A percentile compares a stretch with the other conserved stretches of the same genome.
Conservation (phyloP, 2,329 filamentous ascomycete genomes). For the Daldinia eschscholtzii region DNA sequence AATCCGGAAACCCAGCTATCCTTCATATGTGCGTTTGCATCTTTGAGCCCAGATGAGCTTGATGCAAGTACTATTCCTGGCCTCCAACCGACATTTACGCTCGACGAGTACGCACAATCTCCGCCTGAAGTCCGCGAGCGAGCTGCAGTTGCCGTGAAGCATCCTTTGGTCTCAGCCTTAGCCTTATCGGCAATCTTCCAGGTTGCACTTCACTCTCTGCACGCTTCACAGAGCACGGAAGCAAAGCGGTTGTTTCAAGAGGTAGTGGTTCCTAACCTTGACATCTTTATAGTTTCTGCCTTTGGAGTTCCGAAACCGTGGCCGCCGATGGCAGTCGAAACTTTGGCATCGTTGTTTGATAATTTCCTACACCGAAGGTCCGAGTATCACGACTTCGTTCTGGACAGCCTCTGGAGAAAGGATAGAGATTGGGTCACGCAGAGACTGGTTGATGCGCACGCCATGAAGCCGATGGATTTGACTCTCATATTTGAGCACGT, state of each 20-base stretch:
- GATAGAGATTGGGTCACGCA: conserved; percentile 88
- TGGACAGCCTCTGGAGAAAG: conserved; percentile 92
- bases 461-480: conserved; percentile 75
- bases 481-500: conserved; percentile 83
- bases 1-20: conserved; percentile 89
- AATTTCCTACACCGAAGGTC: conserved; percentile 85
- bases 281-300: conserved; percentile 82
- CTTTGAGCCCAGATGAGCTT: conserved; percentile 78
- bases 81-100: conserved; percentile 80
- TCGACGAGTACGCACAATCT: conserved; percentile 67
- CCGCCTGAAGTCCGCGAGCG: conserved; percentile 64
- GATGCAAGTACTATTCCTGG: conserved; percentile 88
- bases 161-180: conserved; percentile 88
- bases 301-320: conserved; percentile 83
- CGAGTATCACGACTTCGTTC: conserved; percentile 84
- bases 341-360: conserved; percentile 81
- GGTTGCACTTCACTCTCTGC: conserved; percentile 71
- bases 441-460: conserved; percentile 82
- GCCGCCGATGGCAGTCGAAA: conserved; percentile 80
- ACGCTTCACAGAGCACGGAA: conserved; percentile 72
- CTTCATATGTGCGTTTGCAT: conserved; percentile 90
- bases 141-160: conserved; percentile 76
- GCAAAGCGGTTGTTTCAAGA: conserved; percentile 75
- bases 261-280: conserved; percentile 78
- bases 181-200: conserved; percentile 79